phyloP scores from a whole-genome alignment of 1,284 basidiomycete genomes.

The Leccinum variabile region DNA sequence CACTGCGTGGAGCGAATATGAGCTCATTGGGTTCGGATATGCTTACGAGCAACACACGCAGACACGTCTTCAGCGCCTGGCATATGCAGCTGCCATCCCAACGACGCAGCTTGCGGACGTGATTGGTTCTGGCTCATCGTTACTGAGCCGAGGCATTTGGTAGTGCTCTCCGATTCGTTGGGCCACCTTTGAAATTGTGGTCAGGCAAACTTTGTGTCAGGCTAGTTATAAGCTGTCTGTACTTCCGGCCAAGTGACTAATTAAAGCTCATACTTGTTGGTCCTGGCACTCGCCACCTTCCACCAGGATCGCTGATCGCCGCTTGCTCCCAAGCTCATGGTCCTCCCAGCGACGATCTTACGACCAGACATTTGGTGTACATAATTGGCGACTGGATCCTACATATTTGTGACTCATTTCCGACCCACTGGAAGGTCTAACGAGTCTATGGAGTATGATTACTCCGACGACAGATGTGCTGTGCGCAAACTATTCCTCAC shows the following conservation, averaged over 20 bases:
- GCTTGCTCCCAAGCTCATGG: background rate
- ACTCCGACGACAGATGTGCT: background rate
- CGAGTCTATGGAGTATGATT: no score
- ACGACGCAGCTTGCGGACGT: conserved; percentile 59
- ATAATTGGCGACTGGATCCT: background rate
- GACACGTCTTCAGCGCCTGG: conserved; percentile 48
- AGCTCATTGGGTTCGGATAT: conserved; percentile 58
- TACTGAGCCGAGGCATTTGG: no score
- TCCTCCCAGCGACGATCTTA: background rate
- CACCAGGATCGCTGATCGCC: background rate
- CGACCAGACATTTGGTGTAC: background rate
- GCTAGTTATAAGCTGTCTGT: background rate
- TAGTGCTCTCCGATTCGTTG: no score
- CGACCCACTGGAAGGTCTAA: background rate
- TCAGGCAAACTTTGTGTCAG: no score
- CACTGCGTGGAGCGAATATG: conserved; percentile 61
- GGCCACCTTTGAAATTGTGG: no score
- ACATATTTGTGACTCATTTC: background rate
- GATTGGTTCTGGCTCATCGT: conserved; percentile 21
- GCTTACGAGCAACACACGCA: conserved; percentile 68
- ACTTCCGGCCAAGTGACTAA: background rate
- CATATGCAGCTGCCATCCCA: conserved; percentile 58
- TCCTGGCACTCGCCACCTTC: background rate
- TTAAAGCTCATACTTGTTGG: background rate
- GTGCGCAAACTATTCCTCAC: background rate